A percentile compares a stretch with the other conserved stretches of the same genome.
Evolutionary conservation across 805 yeast species (phyloP).

Genomic region (Huiozyma naganishii): DNA sequence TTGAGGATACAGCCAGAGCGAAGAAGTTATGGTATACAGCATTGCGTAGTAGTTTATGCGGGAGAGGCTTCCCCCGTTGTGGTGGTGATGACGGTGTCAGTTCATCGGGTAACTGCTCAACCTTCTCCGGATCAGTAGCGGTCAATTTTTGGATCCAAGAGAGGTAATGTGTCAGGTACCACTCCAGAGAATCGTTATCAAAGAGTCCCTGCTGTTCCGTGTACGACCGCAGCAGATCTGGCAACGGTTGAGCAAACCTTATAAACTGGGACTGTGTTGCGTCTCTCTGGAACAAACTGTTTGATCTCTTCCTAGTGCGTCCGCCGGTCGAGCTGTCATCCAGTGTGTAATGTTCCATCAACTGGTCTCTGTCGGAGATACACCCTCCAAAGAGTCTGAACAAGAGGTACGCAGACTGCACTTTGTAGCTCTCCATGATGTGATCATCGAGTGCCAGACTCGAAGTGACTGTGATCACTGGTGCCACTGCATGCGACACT

Average conservation of each 20-base stretch:
- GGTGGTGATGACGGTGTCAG: no score
- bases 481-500: constrained; percentile 26
- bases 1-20: constrained; percentile 43
- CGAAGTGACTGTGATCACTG: constrained; percentile 25
- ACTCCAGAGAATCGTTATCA: constrained; percentile 29
- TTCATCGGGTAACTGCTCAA: no score
- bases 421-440: constrained; percentile 14
- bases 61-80: background rate
- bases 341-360: constrained; percentile 9
- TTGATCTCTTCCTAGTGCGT: constrained; percentile 20
- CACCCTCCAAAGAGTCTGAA: constrained; percentile 27
- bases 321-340: background rate
- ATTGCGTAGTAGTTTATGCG: constrained; percentile 24
- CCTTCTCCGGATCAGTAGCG: constrained; percentile 6
- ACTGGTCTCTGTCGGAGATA: constrained; percentile 26
- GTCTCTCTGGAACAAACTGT: constrained; percentile 25
- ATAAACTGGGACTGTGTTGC: constrained; percentile 33
- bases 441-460: constrained; percentile 22
- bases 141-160: constrained; percentile 11
- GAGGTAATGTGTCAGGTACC: constrained; percentile 27
- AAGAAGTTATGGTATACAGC: constrained; percentile 49
- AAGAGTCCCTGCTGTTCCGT: constrained; percentile 17
- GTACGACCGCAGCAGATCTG: constrained; percentile 20
- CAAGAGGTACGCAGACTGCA: constrained; percentile 24
- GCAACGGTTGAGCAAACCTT: constrained; percentile 37